Percentiles rank a stretch among this genome's conserved stretches.
These are phyloP conservation scores for Sapria himalayana DNA, from an alignment of 345 rosid genomes.

Conservation along the genomic window DNA sequence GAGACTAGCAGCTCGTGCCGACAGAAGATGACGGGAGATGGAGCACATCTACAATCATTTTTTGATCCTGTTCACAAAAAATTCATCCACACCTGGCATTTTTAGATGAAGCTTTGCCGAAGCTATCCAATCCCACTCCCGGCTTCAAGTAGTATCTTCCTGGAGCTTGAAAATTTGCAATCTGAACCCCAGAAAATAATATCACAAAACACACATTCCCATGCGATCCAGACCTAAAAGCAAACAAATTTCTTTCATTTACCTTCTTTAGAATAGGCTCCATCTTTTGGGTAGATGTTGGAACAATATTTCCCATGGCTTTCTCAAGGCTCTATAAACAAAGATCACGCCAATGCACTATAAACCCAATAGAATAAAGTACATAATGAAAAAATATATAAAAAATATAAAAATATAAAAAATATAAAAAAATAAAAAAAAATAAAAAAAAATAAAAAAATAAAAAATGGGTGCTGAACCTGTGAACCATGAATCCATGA, in stretches of 20 bases:
- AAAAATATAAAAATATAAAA: neutral
- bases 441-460: neutral
- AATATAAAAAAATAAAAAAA: neutral
- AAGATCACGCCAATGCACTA: constrained; percentile 3
- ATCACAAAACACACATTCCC: constrained; percentile 13
- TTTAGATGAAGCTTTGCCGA: constrained; percentile 38
- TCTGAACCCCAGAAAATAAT: constrained; percentile 32
- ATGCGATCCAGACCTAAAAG: constrained; percentile 6
- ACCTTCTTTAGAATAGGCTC: constrained; percentile 58
- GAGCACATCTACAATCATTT: too few species aligned
- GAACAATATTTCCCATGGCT: constrained; percentile 47
- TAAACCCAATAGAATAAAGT: neutral
- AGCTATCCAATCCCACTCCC: constrained; percentile 38
- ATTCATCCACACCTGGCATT: constrained; percentile 92
- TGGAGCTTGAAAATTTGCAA: constrained; percentile 62
- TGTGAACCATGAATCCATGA: too few species aligned
- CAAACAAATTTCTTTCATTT: constrained; percentile 15
- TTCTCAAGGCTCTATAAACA: constrained; percentile 52
- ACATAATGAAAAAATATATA: constrained; percentile 6
- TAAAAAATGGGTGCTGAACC: too few species aligned
- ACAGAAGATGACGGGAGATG: too few species aligned
- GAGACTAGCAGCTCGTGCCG: too few species aligned
- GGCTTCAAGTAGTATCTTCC: constrained; percentile 64
- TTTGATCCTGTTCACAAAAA: too few species aligned
- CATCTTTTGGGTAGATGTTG: constrained; percentile 38